Conservation (phyloP, 129 eudicot genomes). For the Centaurea solstitialis region DNA sequence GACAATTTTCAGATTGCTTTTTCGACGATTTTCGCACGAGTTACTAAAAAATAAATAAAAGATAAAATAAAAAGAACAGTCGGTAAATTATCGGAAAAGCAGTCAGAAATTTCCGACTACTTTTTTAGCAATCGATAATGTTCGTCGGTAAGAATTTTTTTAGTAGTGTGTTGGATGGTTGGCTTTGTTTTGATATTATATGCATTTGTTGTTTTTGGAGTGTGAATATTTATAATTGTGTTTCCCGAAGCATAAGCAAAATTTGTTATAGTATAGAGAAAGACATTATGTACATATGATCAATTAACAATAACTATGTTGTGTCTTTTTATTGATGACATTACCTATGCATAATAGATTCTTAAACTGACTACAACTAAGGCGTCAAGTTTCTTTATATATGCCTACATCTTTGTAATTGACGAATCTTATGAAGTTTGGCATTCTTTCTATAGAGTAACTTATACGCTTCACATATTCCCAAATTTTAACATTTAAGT, state of each 20-base stretch:
- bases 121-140: no score
- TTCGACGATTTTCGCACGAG: no score
- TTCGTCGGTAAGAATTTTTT: no score
- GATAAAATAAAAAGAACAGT: no score
- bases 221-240: background rate
- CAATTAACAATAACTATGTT: background rate
- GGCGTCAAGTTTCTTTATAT: background rate
- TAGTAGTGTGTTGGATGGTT: no score
- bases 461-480: background rate
- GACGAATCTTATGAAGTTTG: background rate
- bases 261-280: background rate
- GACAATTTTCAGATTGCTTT: no score
- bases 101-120: no score
- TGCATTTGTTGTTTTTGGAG: constrained; percentile 14
- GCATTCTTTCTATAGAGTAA: background rate
- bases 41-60: no score
- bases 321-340: background rate
- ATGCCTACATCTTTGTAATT: background rate
- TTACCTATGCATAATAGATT: background rate
- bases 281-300: background rate
- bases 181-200: no score
- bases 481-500: background rate
- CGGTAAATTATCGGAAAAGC: no score
- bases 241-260: background rate
- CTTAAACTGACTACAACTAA: background rate